Evolutionary conservation across 75 land plant genomes (phyloP).

Genomic region (Sequoiadendron giganteum): DNA sequence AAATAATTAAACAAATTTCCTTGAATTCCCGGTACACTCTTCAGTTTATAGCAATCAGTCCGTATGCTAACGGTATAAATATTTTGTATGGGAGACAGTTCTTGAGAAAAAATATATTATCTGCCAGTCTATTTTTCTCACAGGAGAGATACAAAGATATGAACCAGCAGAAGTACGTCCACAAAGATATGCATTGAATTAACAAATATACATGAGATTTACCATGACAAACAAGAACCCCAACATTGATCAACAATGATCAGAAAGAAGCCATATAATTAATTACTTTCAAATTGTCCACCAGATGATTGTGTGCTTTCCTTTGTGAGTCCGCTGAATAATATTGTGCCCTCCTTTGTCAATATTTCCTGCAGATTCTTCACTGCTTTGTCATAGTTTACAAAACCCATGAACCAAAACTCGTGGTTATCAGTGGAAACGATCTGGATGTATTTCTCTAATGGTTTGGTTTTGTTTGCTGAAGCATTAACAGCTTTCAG

Average conservation of each 20-base stretch:
- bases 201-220: not conserved
- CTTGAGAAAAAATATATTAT: not conserved
- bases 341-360: slow-evolving; percentile 1
- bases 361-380: slow-evolving; percentile 63
- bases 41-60: not conserved
- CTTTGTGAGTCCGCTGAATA: not conserved
- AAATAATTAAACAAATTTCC: not conserved
- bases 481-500: slow-evolving; percentile 70
- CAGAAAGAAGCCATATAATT: not conserved
- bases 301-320: not conserved
- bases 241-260: not conserved
- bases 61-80: not conserved
- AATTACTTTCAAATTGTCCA: not conserved
- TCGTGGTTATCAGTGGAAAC: slow-evolving; percentile 76
- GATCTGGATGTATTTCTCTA: slow-evolving; percentile 85
- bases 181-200: not conserved
- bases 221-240: not conserved
- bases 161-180: not conserved
- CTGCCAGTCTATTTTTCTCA: not conserved
- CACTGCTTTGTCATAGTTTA: slow-evolving; percentile 83
- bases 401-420: slow-evolving; percentile 98
- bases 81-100: not conserved
- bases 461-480: slow-evolving; percentile 56
- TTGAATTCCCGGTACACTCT: not conserved
- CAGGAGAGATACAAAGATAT: not conserved